A percentile compares a stretch with the other conserved stretches of the same genome.
phyloP scores from a whole-genome alignment of 2,329 filamentous ascomycete species.

The Plenodomus tracheiphilus region DNA sequence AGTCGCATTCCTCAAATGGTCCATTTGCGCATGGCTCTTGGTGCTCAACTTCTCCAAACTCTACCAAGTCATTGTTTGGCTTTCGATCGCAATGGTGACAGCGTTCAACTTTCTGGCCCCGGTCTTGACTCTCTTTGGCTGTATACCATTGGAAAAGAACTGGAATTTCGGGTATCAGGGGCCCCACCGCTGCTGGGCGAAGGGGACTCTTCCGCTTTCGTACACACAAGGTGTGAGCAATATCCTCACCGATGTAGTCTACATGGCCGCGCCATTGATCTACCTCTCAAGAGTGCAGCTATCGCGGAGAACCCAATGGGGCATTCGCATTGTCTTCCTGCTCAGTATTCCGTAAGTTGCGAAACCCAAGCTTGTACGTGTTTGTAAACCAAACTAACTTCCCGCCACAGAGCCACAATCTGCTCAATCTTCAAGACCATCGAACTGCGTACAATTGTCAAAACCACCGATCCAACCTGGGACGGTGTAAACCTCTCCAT shows the following conservation, averaged over 20 bases:
- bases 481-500: slow-evolving; percentile 29
- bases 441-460: slow-evolving; percentile 24
- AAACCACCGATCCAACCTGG: slow-evolving; percentile 29
- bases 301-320: slow-evolving; percentile 28
- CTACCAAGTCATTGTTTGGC: slow-evolving; percentile 31
- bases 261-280: slow-evolving; percentile 32
- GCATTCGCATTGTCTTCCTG: slow-evolving; percentile 32
- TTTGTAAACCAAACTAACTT: neutral
- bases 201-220: slow-evolving; percentile 20
- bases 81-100: slow-evolving; percentile 30
- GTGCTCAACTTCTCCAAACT: slow-evolving; percentile 32
- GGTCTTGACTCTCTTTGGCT: slow-evolving; percentile 29
- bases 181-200: slow-evolving; percentile 26
- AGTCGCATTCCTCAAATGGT: slow-evolving; percentile 34
- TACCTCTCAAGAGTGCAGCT: slow-evolving; percentile 32
- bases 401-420: slow-evolving; percentile 24
- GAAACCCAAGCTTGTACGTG: neutral
- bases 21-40: slow-evolving; percentile 35
- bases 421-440: slow-evolving; percentile 35
- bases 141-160: slow-evolving; percentile 29
- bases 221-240: slow-evolving; percentile 34
- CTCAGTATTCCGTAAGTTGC: slow-evolving; percentile 34
- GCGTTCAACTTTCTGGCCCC: slow-evolving; percentile 33
- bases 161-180: slow-evolving; percentile 27
- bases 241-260: slow-evolving; percentile 33